Percentiles rank a stretch among this genome's conserved stretches.
These are phyloP conservation scores for Scopulariopsis brevicaulis DNA, from an alignment of 2,329 filamentous ascomycete genomes.

Conservation along the genomic window DNA sequence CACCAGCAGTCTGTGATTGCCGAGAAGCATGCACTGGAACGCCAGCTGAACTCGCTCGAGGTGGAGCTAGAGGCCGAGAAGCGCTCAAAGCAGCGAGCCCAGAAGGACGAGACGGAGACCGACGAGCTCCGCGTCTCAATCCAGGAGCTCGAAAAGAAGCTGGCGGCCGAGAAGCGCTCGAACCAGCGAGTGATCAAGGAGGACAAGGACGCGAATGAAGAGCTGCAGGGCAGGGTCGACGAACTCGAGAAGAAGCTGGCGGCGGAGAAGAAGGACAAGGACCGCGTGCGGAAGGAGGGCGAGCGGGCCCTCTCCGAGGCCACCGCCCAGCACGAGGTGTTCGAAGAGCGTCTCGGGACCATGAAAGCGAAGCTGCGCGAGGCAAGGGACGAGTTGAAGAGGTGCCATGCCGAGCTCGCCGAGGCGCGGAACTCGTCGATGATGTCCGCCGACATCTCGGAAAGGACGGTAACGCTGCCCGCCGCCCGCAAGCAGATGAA, in stretches of 20 bases:
- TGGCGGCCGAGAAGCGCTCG: conserved; percentile 29
- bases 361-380: conserved; percentile 65
- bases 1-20: conserved; percentile 58
- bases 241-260: conserved; percentile 20
- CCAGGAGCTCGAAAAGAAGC: conserved; percentile 22
- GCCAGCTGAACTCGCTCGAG: conserved; percentile 65
- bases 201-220: not conserved
- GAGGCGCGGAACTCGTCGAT: conserved; percentile 13
- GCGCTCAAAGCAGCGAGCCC: conserved; percentile 19
- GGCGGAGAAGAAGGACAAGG: conserved; percentile 30
- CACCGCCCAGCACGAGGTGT: conserved; percentile 48
- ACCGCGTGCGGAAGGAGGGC: conserved; percentile 30
- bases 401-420: conserved; percentile 28
- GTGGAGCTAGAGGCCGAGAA: conserved; percentile 75
- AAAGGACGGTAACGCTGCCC: conserved; percentile 17
- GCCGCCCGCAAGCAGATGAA: conserved; percentile 21
- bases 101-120: conserved; percentile 22
- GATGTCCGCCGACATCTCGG: not conserved
- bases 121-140: conserved; percentile 26
- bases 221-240: not conserved
- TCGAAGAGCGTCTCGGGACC: conserved; percentile 61
- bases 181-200: conserved; percentile 30
- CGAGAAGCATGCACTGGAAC: conserved; percentile 71
- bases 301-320: conserved; percentile 48
- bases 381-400: conserved; percentile 26